phyloP scores from a whole-genome alignment of 2,329 filamentous ascomycete genomes.

The Periglandula ipomoeae region DNA sequence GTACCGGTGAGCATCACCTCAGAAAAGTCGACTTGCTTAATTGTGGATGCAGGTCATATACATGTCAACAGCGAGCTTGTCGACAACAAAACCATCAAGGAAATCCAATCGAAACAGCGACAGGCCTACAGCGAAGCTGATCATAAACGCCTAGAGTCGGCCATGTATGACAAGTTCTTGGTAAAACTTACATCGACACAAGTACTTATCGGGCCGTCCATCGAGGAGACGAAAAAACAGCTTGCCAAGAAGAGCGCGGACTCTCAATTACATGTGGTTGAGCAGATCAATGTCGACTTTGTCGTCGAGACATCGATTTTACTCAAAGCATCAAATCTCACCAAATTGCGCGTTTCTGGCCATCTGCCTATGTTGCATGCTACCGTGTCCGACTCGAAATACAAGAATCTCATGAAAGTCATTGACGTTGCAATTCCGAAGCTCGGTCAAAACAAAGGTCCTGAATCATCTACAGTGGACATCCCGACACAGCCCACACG shows the following conservation, averaged over 20 bases:
- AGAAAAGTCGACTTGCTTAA: slow-evolving; percentile 74
- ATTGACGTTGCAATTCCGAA: slow-evolving; percentile 93
- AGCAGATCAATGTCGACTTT: slow-evolving; percentile 96
- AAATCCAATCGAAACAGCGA: slow-evolving; percentile 85
- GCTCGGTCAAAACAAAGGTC: slow-evolving; percentile 40
- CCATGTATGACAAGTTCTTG: slow-evolving; percentile 97
- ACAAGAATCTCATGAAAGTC: slow-evolving; percentile 92
- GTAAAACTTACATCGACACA: slow-evolving; percentile 92
- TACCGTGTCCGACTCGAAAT: slow-evolving; percentile 87
- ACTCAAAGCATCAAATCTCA: slow-evolving; percentile 89
- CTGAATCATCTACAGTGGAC: slow-evolving; percentile 17
- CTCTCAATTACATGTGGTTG: slow-evolving; percentile 78
- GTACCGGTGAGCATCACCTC: slow-evolving; percentile 86
- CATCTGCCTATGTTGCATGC: slow-evolving; percentile 88
- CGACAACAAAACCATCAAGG: slow-evolving; percentile 78
- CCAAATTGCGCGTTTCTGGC: slow-evolving; percentile 83
- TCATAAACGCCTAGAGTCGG: slow-evolving; percentile 73
- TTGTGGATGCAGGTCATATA: slow-evolving; percentile 92
- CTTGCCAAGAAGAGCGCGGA: slow-evolving; percentile 58
- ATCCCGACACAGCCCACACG: slow-evolving; percentile 20
- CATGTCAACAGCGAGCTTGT: slow-evolving; percentile 91
- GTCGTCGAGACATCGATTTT: slow-evolving; percentile 92
- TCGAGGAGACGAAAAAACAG: slow-evolving; percentile 81
- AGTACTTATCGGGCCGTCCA: slow-evolving; percentile 86
- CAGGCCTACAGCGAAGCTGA: slow-evolving; percentile 84